Evolutionary conservation across 495 filamentous ascomycete species (phyloP), one percentile per base, ranked within the genome.

Genomic region (Aspergillus olivimuriae): DNA sequence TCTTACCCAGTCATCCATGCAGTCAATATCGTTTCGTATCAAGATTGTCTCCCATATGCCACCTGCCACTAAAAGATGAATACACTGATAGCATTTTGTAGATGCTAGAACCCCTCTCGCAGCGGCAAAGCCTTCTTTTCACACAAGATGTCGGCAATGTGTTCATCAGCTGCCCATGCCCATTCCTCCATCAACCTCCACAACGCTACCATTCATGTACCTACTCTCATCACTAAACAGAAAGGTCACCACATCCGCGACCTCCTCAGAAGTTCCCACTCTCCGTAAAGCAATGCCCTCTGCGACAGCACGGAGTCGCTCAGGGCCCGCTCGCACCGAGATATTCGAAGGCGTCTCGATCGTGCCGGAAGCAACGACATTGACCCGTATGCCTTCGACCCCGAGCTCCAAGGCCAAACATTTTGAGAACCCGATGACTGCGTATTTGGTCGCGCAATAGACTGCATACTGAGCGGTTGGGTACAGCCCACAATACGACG

Each of bases 401-500:
- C 74, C 77, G 33, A 80, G 53, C 41, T 80, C 77, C 42, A 76
- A 52, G 11, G 76, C 77, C 50, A 81, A 66, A 44, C 66, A 66
- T 47, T 78, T 78, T 4, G 69, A 70, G 48, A 81, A 73, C 4
- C 75, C 76, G 19, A 76, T 68, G 3, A 79, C 59, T 4, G 59
- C 77, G 16, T 58, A 72, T 48, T 81, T 80, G 23, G 70, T 76
- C 0, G 75, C 67, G 40, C 73, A 77, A 50, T 81, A 81, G 7
- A 65, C 43, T 12, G 57, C 48, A 18, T 73, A 67, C 6, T 66
- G 65, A 4, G 60, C 47, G 8, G 47, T 43, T 0, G 65, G 55
- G 2, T 55, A 50, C 20, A 70, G 47, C 1, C 73, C 73, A 20
- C 60, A 62, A 35, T 71, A 70, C 19, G 62, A 67, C 24, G 63